A percentile compares a stretch with the other conserved stretches of the same genome.
Conservation (phyloP, 805 yeast genomes). For the Yamadazyma endophytica region DNA sequence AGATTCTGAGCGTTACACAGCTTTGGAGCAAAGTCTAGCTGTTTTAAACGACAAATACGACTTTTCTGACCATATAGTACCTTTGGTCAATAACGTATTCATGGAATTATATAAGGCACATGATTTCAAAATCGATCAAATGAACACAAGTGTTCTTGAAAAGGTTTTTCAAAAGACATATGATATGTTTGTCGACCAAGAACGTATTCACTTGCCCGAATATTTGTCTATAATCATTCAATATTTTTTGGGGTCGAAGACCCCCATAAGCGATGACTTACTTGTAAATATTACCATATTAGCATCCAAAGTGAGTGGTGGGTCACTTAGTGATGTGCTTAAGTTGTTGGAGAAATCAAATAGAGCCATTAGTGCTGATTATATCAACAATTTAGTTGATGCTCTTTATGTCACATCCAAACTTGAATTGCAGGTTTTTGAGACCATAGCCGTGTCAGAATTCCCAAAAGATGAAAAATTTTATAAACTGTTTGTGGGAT, state of each 20-base stretch:
- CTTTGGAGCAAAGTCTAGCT: constrained; percentile 4
- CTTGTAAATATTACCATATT: constrained; percentile 25
- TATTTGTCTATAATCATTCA: constrained; percentile 23
- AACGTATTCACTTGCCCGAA: constrained; percentile 27
- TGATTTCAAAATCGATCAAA: no score
- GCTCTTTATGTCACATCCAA: constrained; percentile 1
- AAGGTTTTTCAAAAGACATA: no score
- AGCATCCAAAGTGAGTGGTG: constrained; percentile 15
- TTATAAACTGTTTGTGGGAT: constrained; percentile 15
- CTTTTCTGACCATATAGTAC: constrained; percentile 2
- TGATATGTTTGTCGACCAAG: no score
- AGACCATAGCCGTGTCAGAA: constrained; percentile 2
- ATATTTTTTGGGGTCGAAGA: constrained; percentile 12
- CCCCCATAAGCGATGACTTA: constrained; percentile 13
- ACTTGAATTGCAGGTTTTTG: constrained; percentile 5
- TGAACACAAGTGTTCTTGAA: neutral
- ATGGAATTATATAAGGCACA: constrained; percentile 13
- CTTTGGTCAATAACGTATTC: constrained; percentile 6
- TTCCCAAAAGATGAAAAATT: constrained; percentile 15
- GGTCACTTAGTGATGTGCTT: constrained; percentile 3
- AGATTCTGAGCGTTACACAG: neutral
- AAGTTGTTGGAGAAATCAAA: constrained; percentile 6
- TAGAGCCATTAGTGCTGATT: constrained; percentile 6
- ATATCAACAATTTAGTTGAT: constrained; percentile 5
- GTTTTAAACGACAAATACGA: constrained; percentile 3